phyloP scores from a whole-genome alignment of 768 basidiomycete genomes.

The Lanmaoa rubissima region DNA sequence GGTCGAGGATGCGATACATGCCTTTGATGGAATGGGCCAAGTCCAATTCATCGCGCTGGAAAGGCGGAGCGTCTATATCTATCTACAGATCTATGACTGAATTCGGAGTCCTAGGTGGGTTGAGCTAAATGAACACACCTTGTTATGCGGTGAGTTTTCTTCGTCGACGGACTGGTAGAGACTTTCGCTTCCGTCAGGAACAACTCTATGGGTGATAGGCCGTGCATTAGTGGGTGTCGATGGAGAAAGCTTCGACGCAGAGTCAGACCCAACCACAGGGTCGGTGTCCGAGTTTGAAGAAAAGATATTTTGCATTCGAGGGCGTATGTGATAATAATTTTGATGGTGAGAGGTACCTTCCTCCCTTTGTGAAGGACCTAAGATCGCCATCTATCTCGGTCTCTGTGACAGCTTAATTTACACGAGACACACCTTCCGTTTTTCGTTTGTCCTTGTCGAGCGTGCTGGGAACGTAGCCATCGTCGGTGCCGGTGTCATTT shows the following conservation, averaged over 20 bases:
- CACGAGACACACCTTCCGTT: slow-evolving; percentile 13
- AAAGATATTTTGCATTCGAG: not conserved
- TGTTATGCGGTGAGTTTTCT: not conserved
- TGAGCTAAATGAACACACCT: slow-evolving; percentile 8
- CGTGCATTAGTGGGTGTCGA: not conserved
- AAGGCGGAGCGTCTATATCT: slow-evolving; percentile 6
- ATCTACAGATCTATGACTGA: slow-evolving; percentile 14
- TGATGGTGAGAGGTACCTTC: not conserved
- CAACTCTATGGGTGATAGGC: not conserved
- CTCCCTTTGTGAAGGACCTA: slow-evolving; percentile 8
- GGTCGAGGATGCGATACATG: slow-evolving; percentile 53
- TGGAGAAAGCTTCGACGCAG: slow-evolving; percentile 4
- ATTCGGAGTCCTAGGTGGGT: not conserved
- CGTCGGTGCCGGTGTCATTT: not conserved
- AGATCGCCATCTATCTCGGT: not conserved
- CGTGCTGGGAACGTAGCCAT: not conserved
- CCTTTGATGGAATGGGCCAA: slow-evolving; percentile 37
- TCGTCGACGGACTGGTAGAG: slow-evolving; percentile 15
- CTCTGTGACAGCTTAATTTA: not conserved
- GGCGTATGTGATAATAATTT: not conserved
- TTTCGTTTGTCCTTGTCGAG: slow-evolving; percentile 23
- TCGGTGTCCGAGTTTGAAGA: slow-evolving; percentile 9
- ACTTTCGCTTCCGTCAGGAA: slow-evolving; percentile 10
- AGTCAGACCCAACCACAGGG: not conserved
- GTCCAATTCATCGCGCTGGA: slow-evolving; percentile 17